phyloP scores from a whole-genome alignment of 345 rosid species.

The Garcia nutans region DNA sequence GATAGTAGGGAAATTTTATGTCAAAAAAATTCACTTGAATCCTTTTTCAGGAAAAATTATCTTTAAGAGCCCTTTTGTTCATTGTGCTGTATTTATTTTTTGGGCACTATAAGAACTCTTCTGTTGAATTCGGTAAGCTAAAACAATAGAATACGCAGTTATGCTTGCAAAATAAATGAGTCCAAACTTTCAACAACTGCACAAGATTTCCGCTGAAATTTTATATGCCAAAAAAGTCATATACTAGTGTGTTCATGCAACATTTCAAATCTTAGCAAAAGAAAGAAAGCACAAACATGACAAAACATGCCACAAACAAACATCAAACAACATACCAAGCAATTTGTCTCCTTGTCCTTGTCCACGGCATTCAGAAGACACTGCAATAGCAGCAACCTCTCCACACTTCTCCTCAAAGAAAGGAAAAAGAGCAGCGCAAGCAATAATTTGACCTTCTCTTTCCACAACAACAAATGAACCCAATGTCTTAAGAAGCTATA shows the following conservation, averaged over 20 bases:
- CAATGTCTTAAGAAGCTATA: slow-evolving; percentile 63
- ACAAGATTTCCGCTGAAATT: neutral
- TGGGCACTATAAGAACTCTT: neutral
- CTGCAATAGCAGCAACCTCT: slow-evolving; percentile 93
- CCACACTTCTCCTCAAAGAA: slow-evolving; percentile 79
- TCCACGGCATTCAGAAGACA: slow-evolving; percentile 88
- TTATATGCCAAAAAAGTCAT: neutral
- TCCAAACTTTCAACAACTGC: neutral
- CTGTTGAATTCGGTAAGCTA: neutral
- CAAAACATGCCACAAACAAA: neutral
- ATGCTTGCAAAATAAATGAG: neutral
- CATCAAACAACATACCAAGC: slow-evolving; percentile 50
- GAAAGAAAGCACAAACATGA: neutral
- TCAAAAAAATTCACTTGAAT: neutral
- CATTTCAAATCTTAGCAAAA: neutral
- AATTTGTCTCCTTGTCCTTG: slow-evolving; percentile 97
- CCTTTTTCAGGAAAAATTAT: neutral
- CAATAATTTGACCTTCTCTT: slow-evolving; percentile 90
- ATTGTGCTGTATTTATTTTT: neutral
- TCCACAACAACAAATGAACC: slow-evolving; percentile 72
- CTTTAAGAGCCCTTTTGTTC: neutral
- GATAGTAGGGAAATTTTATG: neutral
- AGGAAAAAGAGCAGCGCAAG: slow-evolving; percentile 91
- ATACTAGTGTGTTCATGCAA: neutral
- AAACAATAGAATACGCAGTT: neutral